These are phyloP conservation scores for Viridothelium virens DNA, from an alignment of 495 filamentous ascomycete species.

Conservation along the genomic window DNA sequence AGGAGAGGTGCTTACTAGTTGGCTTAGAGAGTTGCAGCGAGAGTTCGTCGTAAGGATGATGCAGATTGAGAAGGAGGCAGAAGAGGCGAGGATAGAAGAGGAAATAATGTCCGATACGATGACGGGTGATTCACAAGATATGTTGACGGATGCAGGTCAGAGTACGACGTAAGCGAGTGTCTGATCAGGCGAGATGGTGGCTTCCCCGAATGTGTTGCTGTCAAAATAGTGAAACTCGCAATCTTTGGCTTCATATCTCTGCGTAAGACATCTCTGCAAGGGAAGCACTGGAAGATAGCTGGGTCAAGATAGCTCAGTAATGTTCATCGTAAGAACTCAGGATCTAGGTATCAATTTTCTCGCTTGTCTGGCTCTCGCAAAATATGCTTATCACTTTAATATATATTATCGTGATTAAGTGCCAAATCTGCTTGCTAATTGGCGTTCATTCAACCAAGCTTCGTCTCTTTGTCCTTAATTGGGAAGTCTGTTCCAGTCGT, in stretches of 20 bases:
- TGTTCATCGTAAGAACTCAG: no score
- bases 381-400: no score
- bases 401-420: no score
- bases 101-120: background rate
- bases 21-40: slow-evolving; percentile 62
- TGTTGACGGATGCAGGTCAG: background rate
- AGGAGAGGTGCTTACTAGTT: slow-evolving; percentile 50
- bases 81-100: slow-evolving; percentile 18
- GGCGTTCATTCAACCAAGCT: slow-evolving; percentile 21
- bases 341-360: no score
- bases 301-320: no score
- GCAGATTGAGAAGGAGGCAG: slow-evolving; percentile 43
- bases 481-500: slow-evolving; percentile 54
- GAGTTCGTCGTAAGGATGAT: slow-evolving; percentile 72
- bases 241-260: background rate
- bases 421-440: no score
- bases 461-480: slow-evolving; percentile 54
- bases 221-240: background rate
- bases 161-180: background rate
- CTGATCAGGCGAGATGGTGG: background rate
- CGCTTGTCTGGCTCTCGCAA: no score
- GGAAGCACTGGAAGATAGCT: no score
- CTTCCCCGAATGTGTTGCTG: background rate
- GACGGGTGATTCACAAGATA: background rate
- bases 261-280: no score